Conservation (phyloP, 441 rosid genomes). For the Adansonia madagascariensis region DNA sequence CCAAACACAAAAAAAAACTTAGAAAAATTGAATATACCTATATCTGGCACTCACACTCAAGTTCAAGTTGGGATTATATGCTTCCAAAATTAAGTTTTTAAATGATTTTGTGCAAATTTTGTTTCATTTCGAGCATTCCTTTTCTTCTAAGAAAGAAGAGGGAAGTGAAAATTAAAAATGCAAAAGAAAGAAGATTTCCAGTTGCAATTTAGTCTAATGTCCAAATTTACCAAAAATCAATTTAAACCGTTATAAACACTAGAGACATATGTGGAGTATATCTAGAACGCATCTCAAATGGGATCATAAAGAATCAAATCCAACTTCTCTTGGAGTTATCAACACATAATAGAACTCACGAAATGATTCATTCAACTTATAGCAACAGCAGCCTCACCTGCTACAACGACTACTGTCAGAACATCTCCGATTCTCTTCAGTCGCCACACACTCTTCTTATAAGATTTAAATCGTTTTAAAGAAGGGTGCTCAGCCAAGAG, state of each 20-base stretch:
- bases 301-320: not conserved
- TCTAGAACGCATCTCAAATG: not conserved
- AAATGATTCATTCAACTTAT: slow-evolving; percentile 14
- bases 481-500: slow-evolving; percentile 79
- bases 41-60: too few relatives aligned
- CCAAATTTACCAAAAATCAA: not conserved
- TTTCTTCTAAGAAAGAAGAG: not conserved
- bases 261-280: not conserved
- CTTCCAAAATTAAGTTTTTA: not conserved
- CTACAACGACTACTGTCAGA: slow-evolving; percentile 73
- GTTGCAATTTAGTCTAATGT: not conserved
- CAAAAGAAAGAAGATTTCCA: not conserved
- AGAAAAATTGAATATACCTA: too few relatives aligned
- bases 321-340: slow-evolving; percentile 7
- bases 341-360: not conserved
- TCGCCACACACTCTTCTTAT: slow-evolving; percentile 56
- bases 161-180: not conserved
- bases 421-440: slow-evolving; percentile 76
- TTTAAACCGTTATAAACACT: not conserved
- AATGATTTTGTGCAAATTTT: not conserved
- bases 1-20: too few relatives aligned
- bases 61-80: too few relatives aligned
- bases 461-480: slow-evolving; percentile 73
- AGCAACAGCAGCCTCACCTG: slow-evolving; percentile 52
- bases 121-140: not conserved